These are phyloP conservation scores for Liquidambar formosana DNA, from an alignment of 164 flowering plant genomes.

Conservation along the genomic window DNA sequence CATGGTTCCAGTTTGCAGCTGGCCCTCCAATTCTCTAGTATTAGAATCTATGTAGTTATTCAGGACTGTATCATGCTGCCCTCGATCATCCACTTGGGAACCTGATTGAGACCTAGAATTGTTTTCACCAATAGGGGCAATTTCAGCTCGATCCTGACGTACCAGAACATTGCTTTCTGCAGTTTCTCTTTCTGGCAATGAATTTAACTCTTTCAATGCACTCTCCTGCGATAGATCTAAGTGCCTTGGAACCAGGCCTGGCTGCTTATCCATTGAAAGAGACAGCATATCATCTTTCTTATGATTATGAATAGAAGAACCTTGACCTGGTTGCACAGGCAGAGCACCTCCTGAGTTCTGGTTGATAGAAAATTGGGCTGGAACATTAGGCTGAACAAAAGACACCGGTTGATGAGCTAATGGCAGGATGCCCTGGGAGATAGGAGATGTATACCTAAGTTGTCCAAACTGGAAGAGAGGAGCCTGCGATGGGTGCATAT, in stretches of 20 bases:
- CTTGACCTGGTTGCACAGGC: constrained; percentile 38
- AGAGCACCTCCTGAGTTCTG: constrained; percentile 38
- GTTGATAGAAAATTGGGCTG: constrained; percentile 44
- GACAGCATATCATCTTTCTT: constrained; percentile 29
- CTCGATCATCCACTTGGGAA: constrained; percentile 28
- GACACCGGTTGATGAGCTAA: constrained; percentile 67
- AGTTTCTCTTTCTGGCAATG: constrained; percentile 24
- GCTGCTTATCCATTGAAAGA: constrained; percentile 30
- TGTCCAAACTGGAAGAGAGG: constrained; percentile 97
- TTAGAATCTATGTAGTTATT: constrained; percentile 26
- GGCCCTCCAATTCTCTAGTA: constrained; percentile 34
- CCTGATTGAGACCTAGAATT: constrained; percentile 20
- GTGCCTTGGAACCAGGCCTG: constrained; percentile 25
- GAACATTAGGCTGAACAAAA: constrained; percentile 59
- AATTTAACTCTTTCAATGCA: constrained; percentile 16
- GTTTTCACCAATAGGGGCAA: constrained; percentile 25
- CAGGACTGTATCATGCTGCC: constrained; percentile 20
- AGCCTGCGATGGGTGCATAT: constrained; percentile 69
- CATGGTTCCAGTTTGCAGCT: constrained; percentile 23
- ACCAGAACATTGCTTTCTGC: constrained; percentile 16
- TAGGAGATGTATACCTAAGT: constrained; percentile 69
- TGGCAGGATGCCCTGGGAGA: constrained; percentile 78
- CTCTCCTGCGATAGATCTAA: constrained; percentile 31
- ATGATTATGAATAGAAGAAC: constrained; percentile 23
- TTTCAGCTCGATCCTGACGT: constrained; percentile 22